phyloP scores from a whole-genome alignment of 305 asterid species.

The Fraxinus dipetala region DNA sequence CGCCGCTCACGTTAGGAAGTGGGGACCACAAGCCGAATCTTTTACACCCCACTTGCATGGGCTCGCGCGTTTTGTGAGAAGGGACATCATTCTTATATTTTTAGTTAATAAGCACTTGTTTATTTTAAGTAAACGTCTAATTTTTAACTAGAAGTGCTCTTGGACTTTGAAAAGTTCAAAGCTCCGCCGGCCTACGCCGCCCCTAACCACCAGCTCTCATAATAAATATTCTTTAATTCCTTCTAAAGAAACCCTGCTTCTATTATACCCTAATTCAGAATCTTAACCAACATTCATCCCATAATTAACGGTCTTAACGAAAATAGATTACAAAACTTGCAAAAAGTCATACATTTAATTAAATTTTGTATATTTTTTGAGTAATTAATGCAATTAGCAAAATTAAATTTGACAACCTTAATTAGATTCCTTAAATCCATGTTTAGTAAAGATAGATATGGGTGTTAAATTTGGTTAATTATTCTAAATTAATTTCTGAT shows the following conservation, averaged over 20 bases:
- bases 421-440: conserved; percentile 24
- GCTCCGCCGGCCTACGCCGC: neutral
- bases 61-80: no score
- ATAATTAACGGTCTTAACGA: neutral
- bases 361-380: neutral
- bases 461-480: neutral
- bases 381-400: neutral
- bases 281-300: conserved; percentile 17
- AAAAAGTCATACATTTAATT: neutral
- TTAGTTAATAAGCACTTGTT: neutral
- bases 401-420: neutral
- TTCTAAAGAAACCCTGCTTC: neutral
- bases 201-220: neutral
- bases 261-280: neutral
- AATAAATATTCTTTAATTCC: neutral
- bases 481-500: neutral
- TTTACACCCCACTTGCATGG: no score
- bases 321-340: neutral
- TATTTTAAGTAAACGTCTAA: neutral
- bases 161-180: neutral
- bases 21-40: no score
- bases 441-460: conserved; percentile 17
- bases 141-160: neutral
- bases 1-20: no score
- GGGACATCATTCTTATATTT: no score